Evolutionary conservation across 306 rosid species (phyloP), one percentile per base, ranked within the genome.

Genomic region (Quercus mongolica): DNA sequence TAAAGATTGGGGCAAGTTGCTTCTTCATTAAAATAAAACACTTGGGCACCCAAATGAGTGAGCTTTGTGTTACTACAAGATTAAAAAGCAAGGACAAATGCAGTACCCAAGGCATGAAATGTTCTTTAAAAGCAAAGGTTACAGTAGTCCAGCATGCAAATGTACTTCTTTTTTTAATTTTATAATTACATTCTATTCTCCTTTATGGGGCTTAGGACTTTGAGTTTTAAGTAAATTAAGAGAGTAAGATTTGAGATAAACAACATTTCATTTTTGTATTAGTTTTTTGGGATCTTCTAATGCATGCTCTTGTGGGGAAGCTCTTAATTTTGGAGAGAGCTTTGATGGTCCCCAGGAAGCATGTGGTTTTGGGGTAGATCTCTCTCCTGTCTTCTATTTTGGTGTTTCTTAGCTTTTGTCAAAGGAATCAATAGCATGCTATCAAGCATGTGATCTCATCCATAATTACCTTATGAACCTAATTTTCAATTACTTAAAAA

Each of bases 241-340:
- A 83, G 69, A 85, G 81, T 72, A 87, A 85, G 91, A 82, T 85
- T 78, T 74, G 83, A 76, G 56, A 61, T 81, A 58, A 79, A 87
- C 79, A 88, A 64, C 79, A 77, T 59, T 74, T 65, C 62, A 70
- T 83, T 84, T 84, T 86, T 85, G 93, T 88, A 84, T 78, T 88
- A 73, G 88, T 82, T 91, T 91, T 91, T 90, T 87, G 92, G 94
- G 93, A 88, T 92, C 95, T 91, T 89, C 91, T 88, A 83, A 91
- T 87, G 89, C 86, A 91, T 87, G 89, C 86, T 77, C 81, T 85
- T 76, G 79, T 79, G 77, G 64, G 71, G 81, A 61, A 79, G 83
- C 83, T 86, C 79, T 78, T 71, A 78, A 81, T 89, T 84, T 56
- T 41, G 46, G 46, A 41, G 46, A 69, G 78, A 84, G 58, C 72